Percentiles rank a stretch among this genome's conserved stretches.
Conservation (phyloP, 2,329 filamentous ascomycete genomes). For the Botrytis fragariae region DNA sequence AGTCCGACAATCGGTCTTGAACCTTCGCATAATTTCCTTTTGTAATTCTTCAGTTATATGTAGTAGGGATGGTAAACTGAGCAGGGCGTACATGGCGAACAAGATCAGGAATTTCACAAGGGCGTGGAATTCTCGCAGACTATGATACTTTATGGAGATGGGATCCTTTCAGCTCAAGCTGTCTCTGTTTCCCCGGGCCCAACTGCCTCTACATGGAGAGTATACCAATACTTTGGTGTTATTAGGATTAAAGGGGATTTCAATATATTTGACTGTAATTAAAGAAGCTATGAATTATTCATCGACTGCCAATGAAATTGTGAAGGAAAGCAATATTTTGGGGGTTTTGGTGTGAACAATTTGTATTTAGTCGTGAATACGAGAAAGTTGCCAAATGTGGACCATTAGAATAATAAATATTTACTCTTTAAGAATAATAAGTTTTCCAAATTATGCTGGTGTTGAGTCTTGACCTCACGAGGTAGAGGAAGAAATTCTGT, state of each 20-base stretch:
- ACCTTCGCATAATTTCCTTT: conserved; percentile 5
- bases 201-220: not conserved
- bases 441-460: not conserved
- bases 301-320: not conserved
- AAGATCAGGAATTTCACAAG: not conserved
- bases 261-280: not conserved
- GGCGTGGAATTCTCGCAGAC: conserved; percentile 1
- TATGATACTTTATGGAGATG: not conserved
- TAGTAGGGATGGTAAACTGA: conserved; percentile 20
- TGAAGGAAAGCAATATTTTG: not conserved
- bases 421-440: not conserved
- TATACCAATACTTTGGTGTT: conserved; percentile 9
- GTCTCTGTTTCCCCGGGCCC: not conserved
- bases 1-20: not conserved
- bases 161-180: not conserved
- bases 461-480: not conserved
- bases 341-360: too few species aligned
- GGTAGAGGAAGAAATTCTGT: not conserved
- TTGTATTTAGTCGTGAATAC: not conserved
- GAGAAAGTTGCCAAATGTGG: not conserved
- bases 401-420: not conserved
- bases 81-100: conserved; percentile 28
- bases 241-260: conserved; percentile 2
- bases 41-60: not conserved
- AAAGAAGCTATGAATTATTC: not conserved